These are phyloP conservation scores for Galerina marginata DNA, from an alignment of 768 basidiomycete species.

Conservation along the genomic window DNA sequence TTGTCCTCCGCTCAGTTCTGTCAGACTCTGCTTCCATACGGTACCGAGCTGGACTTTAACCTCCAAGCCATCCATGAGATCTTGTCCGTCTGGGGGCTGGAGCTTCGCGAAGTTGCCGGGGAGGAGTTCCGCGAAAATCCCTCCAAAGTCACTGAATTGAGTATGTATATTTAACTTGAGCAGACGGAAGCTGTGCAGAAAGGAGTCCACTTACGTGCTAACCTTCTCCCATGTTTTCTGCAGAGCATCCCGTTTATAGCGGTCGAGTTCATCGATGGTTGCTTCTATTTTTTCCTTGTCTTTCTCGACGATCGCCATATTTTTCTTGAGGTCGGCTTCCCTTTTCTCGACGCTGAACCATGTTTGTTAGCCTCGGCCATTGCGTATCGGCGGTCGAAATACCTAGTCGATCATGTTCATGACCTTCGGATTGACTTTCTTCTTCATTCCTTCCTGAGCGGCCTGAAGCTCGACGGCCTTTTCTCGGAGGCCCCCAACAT, in stretches of 20 bases:
- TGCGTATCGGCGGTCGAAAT: not conserved
- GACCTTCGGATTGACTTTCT: slow-evolving; percentile 94
- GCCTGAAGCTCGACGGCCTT: slow-evolving; percentile 78
- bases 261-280: slow-evolving; percentile 91
- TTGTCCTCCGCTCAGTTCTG: slow-evolving; percentile 97
- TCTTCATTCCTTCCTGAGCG: slow-evolving; percentile 86
- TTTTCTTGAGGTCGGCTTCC: slow-evolving; percentile 85
- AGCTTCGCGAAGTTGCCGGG: slow-evolving; percentile 97
- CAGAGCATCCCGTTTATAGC: slow-evolving; percentile 92
- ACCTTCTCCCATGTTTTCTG: slow-evolving; percentile 98
- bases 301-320: slow-evolving; percentile 83
- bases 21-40: slow-evolving; percentile 98
- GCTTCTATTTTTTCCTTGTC: slow-evolving; percentile 96
- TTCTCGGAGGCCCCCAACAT: slow-evolving; percentile 62
- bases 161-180: not conserved
- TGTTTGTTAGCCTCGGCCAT: not conserved
- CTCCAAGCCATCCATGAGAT: slow-evolving; percentile 93
- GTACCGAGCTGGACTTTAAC: slow-evolving; percentile 95
- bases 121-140: slow-evolving; percentile 92
- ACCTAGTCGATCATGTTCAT: slow-evolving; percentile 97
- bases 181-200: not conserved
- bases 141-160: slow-evolving; percentile 85
- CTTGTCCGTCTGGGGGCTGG: slow-evolving; percentile 91
- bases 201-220: slow-evolving; percentile 63
- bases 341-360: slow-evolving; percentile 86